phyloP scores from a whole-genome alignment of 169 alveolate genomes.

The Miamiensis avidus region DNA sequence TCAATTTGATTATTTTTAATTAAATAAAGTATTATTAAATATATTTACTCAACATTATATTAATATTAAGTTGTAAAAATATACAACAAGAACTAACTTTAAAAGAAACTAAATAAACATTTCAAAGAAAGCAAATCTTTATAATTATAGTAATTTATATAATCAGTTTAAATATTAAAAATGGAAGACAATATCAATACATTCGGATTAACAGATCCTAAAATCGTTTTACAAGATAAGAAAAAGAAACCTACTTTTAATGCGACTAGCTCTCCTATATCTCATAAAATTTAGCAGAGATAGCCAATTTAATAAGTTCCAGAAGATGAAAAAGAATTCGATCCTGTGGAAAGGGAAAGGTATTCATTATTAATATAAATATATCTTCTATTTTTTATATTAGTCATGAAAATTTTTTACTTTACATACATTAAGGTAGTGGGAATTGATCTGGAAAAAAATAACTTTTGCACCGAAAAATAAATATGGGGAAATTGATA shows the following conservation, averaged over 20 bases:
- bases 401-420: no score
- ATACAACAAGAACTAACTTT: no score
- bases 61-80: not conserved
- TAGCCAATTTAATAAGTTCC: not conserved
- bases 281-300: not conserved
- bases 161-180: no score
- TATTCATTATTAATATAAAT: no score
- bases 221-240: not conserved
- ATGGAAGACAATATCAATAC: not conserved
- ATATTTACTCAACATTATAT: no score
- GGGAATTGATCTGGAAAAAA: not conserved
- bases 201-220: not conserved
- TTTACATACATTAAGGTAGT: not conserved
- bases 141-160: no score
- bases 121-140: no score
- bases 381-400: no score
- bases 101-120: no score
- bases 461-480: not conserved
- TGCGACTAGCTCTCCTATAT: not conserved
- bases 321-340: not conserved
- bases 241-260: not conserved
- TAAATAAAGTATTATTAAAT: no score
- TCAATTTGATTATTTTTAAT: no score
- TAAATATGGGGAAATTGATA: not conserved
- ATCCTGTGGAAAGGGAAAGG: not conserved